Percentiles rank a stretch among this genome's conserved stretches.
Evolutionary conservation across 2,329 filamentous ascomycete genomes (phyloP).

Genomic region (Fusarium gaditjirri): DNA sequence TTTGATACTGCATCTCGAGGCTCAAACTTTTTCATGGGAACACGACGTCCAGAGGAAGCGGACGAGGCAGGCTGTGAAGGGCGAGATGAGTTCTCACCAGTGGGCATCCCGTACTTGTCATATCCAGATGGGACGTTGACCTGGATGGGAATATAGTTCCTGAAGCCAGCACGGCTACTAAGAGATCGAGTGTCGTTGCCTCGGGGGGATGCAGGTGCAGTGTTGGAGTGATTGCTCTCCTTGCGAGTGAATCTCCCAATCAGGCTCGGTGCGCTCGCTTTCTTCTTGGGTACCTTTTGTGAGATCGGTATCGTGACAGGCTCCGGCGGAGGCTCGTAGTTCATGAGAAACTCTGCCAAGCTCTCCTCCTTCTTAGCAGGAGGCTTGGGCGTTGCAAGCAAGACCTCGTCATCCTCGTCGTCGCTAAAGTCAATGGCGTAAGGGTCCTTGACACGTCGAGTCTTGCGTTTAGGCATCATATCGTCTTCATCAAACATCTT

Average conservation of each 20-base stretch:
- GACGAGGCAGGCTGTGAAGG: conserved; percentile 38
- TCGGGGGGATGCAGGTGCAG: conserved; percentile 40
- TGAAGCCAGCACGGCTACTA: conserved; percentile 52
- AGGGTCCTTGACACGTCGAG: conserved; percentile 82
- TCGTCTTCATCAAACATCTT: conserved; percentile 62
- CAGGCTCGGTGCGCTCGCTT: conserved; percentile 70
- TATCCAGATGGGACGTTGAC: conserved; percentile 59
- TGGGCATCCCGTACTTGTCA: conserved; percentile 53
- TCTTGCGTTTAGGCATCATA: conserved; percentile 76
- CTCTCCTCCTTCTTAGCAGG: conserved; percentile 69
- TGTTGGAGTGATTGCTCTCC: conserved; percentile 46
- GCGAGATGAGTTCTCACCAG: conserved; percentile 36
- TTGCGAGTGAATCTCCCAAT: conserved; percentile 66
- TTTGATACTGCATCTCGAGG: conserved; percentile 62
- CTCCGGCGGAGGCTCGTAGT: conserved; percentile 71
- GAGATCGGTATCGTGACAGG: conserved; percentile 51
- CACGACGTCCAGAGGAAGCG: conserved; percentile 54
- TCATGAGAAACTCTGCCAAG: conserved; percentile 78
- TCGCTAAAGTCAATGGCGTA: conserved; percentile 91
- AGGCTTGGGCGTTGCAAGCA: conserved; percentile 52
- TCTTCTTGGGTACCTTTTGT: conserved; percentile 66
- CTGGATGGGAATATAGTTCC: conserved; percentile 64
- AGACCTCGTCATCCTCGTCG: conserved; percentile 63
- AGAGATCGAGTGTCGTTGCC: conserved; percentile 49
- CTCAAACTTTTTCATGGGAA: conserved; percentile 68